Evolutionary conservation across 345 rosid species (phyloP).

Genomic region (Leavenworthia alabamica): DNA sequence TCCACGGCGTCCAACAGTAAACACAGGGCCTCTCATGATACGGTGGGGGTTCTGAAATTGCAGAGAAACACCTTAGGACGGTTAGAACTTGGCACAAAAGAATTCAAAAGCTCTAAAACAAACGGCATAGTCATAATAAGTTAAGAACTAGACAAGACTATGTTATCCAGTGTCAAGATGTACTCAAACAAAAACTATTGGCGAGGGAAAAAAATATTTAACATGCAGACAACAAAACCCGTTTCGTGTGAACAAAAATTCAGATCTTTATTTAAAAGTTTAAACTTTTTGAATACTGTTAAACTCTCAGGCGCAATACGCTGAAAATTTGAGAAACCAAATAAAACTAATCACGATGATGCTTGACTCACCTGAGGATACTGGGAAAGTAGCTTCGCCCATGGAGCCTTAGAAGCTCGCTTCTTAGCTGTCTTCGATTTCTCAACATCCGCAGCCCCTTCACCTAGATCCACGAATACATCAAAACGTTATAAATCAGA

Average conservation of each 20-base stretch:
- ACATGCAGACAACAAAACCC: conserved; percentile 9
- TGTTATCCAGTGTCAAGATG: neutral
- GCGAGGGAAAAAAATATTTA: neutral
- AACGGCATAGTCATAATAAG: neutral
- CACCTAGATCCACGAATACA: conserved; percentile 39
- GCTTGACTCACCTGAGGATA: conserved; percentile 54
- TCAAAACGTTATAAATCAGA: conserved; percentile 5
- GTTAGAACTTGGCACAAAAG: conserved; percentile 25
- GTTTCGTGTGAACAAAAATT: conserved; percentile 2
- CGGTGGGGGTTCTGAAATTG: conserved; percentile 64
- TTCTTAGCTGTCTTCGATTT: conserved; percentile 31
- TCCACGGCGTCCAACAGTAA: conserved; percentile 73
- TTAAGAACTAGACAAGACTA: neutral
- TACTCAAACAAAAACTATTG: neutral
- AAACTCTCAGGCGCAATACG: conserved; percentile 3
- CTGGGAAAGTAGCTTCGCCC: conserved; percentile 94
- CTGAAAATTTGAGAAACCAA: neutral
- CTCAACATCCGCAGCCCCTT: conserved; percentile 17
- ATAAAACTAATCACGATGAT: neutral
- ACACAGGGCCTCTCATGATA: conserved; percentile 48
- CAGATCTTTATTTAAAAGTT: neutral
- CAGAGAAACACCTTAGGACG: neutral
- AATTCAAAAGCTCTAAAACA: neutral
- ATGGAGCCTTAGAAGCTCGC: conserved; percentile 46
- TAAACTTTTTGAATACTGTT: neutral